Base-by-base conservation (phyloP, 106 monocot species). In the Cymbidium sinense region DNA sequence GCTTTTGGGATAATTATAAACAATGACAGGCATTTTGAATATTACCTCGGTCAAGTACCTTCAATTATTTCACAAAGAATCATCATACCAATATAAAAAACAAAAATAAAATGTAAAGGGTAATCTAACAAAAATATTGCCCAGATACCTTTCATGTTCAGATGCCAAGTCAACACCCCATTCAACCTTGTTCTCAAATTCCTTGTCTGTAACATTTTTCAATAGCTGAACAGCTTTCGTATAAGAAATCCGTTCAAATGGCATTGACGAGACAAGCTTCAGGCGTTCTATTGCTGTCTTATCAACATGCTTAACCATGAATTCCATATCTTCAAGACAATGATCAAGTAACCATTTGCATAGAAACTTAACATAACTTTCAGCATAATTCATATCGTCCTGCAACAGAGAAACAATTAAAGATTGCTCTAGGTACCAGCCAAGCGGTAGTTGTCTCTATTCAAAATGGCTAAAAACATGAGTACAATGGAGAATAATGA, bases 1-100 rank as follows among this genome's bases (percentile, higher is more conserved):
- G 73, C 70, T 83, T 85, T 89, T 89, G 0, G 92, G 92, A 82
- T 92, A 92, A 37, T 92, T 92, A 65, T 92, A 92, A 5, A 92
- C 92, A 74, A 92, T 92, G 29, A 89, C 86, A 20, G 92, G 89
- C 81, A 83, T 92, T 70, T 89, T 89, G 64, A 92, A 92, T 87
- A 89, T 82, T 82, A 85, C 85, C 81, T 92, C 92, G 30, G 92
- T 89, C 79, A 92, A 82, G 81, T 89, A 92, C 87, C 92, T 92
- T 80, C 55, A 78, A 67, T 67, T 27, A 81, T 75, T 77, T 9
- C 12, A 86, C 23, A 76, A 83, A 55, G 8, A 27, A 55, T 80
- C 34, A 77, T 28, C 20, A 1, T 39, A 72, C 18, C 10, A 17
- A 20, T 36, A 62, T n/a, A 41, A 64, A 17, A 18, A 76, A 51